A percentile compares a stretch with the other conserved stretches of the same genome.
Conservation (phyloP, 2,329 filamentous ascomycete genomes). For the Fusarium brevicatenulatum region DNA sequence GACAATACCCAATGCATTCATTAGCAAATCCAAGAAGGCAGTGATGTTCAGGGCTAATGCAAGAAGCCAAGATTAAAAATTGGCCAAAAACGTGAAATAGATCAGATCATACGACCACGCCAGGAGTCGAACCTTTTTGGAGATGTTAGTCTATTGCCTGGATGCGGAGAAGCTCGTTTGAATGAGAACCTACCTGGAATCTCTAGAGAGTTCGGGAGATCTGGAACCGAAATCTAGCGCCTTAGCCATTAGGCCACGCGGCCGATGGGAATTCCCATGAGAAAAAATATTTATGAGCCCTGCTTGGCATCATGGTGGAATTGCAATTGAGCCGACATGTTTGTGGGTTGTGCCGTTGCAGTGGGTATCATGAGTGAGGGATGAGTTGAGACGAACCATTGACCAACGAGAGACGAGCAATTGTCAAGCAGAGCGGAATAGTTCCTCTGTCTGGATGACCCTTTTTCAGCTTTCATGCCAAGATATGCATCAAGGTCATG, state of each 20-base stretch:
- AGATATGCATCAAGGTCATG: neutral
- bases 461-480: neutral
- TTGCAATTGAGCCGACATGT: neutral
- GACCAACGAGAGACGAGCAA: conserved; percentile 4
- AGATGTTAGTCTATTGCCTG: conserved; percentile 3
- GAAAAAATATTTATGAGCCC: conserved; percentile 1
- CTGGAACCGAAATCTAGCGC: conserved; percentile 38
- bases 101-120: conserved; percentile 36
- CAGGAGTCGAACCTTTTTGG: conserved; percentile 39
- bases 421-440: conserved; percentile 7
- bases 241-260: conserved; percentile 42
- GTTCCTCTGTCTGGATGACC: neutral
- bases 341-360: neutral
- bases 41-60: neutral
- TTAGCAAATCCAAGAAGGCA: neutral
- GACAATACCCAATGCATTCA: neutral
- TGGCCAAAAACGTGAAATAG: conserved; percentile 1
- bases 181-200: conserved; percentile 34
- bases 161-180: neutral
- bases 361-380: conserved; percentile 6
- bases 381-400: neutral
- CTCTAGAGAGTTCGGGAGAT: conserved; percentile 31
- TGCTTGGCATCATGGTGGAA: conserved; percentile 5
- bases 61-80: neutral
- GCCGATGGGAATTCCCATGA: conserved; percentile 3